These are phyloP conservation scores for Ganoderma sp. DNA, from an alignment of 1,284 basidiomycete species.

Conservation along the genomic window DNA sequence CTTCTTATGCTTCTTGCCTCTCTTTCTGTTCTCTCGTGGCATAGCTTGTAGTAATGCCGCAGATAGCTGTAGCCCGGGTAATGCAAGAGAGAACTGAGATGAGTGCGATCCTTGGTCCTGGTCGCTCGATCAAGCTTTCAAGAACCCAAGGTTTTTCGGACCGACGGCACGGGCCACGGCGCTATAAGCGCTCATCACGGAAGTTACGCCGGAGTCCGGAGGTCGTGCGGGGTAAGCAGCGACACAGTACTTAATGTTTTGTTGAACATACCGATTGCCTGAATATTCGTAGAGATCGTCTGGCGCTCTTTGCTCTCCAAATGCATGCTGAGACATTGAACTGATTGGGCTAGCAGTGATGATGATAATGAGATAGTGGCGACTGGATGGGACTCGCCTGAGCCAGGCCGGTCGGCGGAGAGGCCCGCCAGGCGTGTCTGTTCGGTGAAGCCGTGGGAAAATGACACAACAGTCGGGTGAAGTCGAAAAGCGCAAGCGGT, in stretches of 20 bases:
- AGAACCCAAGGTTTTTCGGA: neutral
- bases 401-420: slow-evolving; percentile 6
- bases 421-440: slow-evolving; percentile 29
- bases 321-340: neutral
- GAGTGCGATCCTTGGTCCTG: neutral
- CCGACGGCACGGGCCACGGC: neutral
- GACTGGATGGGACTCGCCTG: slow-evolving; percentile 22
- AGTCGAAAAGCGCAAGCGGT: slow-evolving; percentile 24
- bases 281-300: neutral
- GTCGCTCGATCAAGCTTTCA: neutral
- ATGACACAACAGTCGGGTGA: slow-evolving; percentile 24
- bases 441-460: slow-evolving; percentile 33
- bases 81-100: neutral
- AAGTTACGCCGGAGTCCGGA: too few species aligned
- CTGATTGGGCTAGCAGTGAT: neutral
- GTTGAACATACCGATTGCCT: neutral
- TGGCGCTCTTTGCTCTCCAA: neutral
- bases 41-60: slow-evolving; percentile 43
- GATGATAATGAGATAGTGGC: slow-evolving; percentile 6
- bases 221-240: too few species aligned
- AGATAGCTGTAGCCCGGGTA: neutral
- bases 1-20: slow-evolving; percentile 79
- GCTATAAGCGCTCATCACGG: neutral
- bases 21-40: slow-evolving; percentile 78
- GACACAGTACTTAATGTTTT: too few species aligned